A percentile compares a stretch with the other conserved stretches of the same genome.
Evolutionary conservation across 352 stramenopile species (phyloP).

Genomic region (Phytopythium cucurbitacearum): DNA sequence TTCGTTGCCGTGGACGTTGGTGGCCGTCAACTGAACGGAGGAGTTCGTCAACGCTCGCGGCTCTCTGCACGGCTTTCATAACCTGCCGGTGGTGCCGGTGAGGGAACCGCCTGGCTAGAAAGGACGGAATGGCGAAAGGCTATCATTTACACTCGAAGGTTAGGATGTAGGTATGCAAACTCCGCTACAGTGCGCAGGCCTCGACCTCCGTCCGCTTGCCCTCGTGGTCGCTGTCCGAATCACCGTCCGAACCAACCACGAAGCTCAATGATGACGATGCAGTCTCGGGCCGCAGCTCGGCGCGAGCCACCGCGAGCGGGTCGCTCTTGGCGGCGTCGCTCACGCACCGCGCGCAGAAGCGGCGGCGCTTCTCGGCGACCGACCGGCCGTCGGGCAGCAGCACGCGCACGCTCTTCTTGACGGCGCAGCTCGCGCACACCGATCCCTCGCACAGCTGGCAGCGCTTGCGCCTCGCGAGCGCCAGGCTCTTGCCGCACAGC

Average conservation of each 20-base stretch:
- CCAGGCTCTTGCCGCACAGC: slow-evolving; percentile 20
- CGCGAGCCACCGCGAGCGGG: slow-evolving; percentile 18
- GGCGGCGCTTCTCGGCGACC: slow-evolving; percentile 29
- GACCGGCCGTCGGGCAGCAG: slow-evolving; percentile 27
- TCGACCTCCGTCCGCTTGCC: too few species aligned
- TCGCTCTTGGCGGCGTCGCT: slow-evolving; percentile 21
- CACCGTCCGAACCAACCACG: background rate
- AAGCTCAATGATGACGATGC: background rate
- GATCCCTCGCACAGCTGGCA: slow-evolving; percentile 21
- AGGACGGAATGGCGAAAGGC: too few species aligned
- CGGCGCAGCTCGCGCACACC: slow-evolving; percentile 26
- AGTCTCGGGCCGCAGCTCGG: slow-evolving; percentile 14
- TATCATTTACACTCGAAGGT: too few species aligned
- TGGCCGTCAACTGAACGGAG: too few species aligned
- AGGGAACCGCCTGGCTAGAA: too few species aligned
- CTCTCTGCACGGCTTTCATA: too few species aligned
- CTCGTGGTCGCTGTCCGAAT: background rate
- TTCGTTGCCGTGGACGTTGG: too few species aligned
- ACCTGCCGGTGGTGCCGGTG: too few species aligned
- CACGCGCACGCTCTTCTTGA: slow-evolving; percentile 39
- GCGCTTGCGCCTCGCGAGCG: slow-evolving; percentile 12
- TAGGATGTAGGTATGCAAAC: too few species aligned
- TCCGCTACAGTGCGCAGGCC: too few species aligned
- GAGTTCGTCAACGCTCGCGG: too few species aligned
- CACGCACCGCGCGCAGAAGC: slow-evolving; percentile 30